phyloP scores from a whole-genome alignment of 352 stramenopile species.

The Globisporangium middletonii region DNA sequence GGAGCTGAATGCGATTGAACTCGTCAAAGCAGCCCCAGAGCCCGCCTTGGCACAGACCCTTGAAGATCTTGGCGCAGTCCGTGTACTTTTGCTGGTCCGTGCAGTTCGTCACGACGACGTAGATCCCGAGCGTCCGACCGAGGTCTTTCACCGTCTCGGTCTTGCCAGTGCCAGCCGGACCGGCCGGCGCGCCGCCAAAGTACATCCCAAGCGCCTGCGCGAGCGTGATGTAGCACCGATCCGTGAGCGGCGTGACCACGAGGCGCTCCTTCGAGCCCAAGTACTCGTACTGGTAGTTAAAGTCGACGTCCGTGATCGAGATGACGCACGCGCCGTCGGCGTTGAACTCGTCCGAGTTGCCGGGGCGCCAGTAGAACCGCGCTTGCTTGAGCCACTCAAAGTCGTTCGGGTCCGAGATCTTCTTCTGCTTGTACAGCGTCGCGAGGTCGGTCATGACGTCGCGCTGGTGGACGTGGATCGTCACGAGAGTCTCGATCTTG shows the following conservation, averaged over 20 bases:
- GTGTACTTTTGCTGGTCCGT: constrained; percentile 97
- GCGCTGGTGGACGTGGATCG: constrained; percentile 97
- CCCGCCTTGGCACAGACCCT: constrained; percentile 94
- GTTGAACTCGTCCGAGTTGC: constrained; percentile 92
- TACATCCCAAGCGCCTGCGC: constrained; percentile 97
- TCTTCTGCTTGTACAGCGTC: constrained; percentile 93
- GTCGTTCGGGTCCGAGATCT: constrained; percentile 96
- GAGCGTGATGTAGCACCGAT: constrained; percentile 97
- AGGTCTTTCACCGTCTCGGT: constrained; percentile 98
- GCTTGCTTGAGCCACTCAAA: constrained; percentile 99
- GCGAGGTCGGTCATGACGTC: constrained; percentile 96
- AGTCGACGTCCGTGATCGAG: constrained; percentile 97
- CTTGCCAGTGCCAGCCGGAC: constrained; percentile 94
- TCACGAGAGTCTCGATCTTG: constrained; percentile 98
- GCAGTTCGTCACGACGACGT: constrained; percentile 97
- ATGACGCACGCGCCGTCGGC: constrained; percentile 94
- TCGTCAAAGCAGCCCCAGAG: constrained; percentile 98
- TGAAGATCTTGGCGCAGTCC: constrained; percentile 98
- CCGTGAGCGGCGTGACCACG: constrained; percentile 96
- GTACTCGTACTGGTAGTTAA: constrained; percentile 99
- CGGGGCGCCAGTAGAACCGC: constrained; percentile 97
- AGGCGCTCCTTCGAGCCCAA: constrained; percentile 95
- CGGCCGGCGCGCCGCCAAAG: constrained; percentile 94
- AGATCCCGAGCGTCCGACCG: constrained; percentile 92
- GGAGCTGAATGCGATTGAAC: constrained; percentile 97